Base-by-base conservation (phyloP, 495 filamentous ascomycete genomes). In the Aspergillus bridgeri region DNA sequence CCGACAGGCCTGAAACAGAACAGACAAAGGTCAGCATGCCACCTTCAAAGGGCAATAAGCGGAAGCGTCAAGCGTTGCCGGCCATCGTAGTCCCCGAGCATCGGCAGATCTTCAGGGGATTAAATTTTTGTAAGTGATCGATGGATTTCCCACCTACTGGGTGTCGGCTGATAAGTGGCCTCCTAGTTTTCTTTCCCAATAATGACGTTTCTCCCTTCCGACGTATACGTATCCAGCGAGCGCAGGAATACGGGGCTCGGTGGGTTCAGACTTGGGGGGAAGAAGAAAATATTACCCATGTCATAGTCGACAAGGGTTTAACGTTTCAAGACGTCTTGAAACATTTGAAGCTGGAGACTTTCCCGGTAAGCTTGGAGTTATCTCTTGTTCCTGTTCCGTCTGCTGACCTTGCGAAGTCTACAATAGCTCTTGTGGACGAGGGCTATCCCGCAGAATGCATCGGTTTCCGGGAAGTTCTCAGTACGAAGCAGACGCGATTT, bases 371-470 rank as follows among this genome's bases (percentile, higher is more conserved):
- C 62, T 62, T 52, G 53, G 43, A 53, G 60, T 49, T 11, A 45
- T 19, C 48, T 18, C 22, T 11, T 42, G 15, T 21, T n/a, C 42
- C 29, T 27, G 21, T 19, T 18, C 50, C 56, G 25, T 38, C 23
- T 65, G 44, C 65, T 84, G 46, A 78, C 53, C 42, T 18, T 38
- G 23, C 18, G 9, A 24, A 87, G 84, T 56, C 70, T 7, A 63
- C 72, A 6, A 64, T 88, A 17, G 66, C 70, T 44, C 51, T 93
- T 0, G 91, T 96, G 17, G 89, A 91, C 57, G 90, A 94, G 51
- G 71, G 75, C 3, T 98, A 91, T 64, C 84, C 89, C 4, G 70
- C 90, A 0, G 90, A 97, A 15, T 97, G 92, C 54, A 83, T 94
- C 33, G 73, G 76, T 25, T 87, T 80, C 56, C 70, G 75, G 2